Conservation (phyloP, 768 basidiomycete species). For the Suillus decipiens region DNA sequence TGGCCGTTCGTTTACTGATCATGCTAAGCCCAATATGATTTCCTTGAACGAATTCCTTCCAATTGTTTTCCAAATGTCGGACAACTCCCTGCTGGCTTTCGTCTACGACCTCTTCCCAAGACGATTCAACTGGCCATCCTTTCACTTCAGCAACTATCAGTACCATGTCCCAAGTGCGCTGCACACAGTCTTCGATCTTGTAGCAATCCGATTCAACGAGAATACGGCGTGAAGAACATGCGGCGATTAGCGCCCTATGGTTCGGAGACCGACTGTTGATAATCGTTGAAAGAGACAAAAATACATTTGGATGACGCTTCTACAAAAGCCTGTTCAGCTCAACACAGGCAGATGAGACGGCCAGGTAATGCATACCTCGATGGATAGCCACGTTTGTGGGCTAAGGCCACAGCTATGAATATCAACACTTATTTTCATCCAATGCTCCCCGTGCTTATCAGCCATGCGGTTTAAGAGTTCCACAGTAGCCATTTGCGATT, state of each 20-base stretch:
- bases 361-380: constrained; percentile 58
- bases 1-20: constrained; percentile 3
- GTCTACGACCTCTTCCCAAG: constrained; percentile 45
- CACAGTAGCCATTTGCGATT: constrained; percentile 66
- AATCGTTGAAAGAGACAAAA: constrained; percentile 83
- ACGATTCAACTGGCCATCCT: constrained; percentile 72
- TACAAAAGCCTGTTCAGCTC: constrained; percentile 30
- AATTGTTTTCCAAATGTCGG: constrained; percentile 68
- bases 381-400: constrained; percentile 66
- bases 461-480: constrained; percentile 65
- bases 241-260: constrained; percentile 62
- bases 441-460: constrained; percentile 55
- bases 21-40: constrained; percentile 35
- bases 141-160: constrained; percentile 70
- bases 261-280: constrained; percentile 76
- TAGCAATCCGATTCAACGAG: constrained; percentile 88
- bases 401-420: constrained; percentile 90
- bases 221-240: constrained; percentile 65
- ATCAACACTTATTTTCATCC: constrained; percentile 75
- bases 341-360: background rate
- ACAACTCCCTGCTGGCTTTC: constrained; percentile 61
- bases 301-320: constrained; percentile 76
- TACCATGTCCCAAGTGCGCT: constrained; percentile 78
- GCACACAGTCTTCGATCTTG: constrained; percentile 56
- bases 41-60: constrained; percentile 58